Evolutionary conservation across 164 flowering plant genomes (phyloP), one percentile per base, ranked within the genome.

Genomic region (Cinnamomum micranthum): DNA sequence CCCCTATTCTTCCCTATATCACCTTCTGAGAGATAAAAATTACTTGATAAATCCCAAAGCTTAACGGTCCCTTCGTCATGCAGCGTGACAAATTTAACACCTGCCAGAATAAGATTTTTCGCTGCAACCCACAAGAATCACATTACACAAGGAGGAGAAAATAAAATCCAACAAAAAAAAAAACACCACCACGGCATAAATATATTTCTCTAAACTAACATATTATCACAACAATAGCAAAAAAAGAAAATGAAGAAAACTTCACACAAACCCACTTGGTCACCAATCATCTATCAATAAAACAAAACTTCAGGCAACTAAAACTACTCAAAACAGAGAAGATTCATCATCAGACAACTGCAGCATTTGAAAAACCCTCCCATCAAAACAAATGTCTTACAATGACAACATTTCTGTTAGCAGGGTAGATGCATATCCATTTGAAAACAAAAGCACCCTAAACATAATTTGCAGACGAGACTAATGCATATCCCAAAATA

Each of bases 51-150:
- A 79, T 93, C 96, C 96, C 97, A 93, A 75, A 93, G 69, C 73
- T 91, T 92, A 72, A 93, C 96, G 0, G 51, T 67, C 22, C 89
- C 90, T 80, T 90, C 94, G 76, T 93, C 97, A 74, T 93, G 97
- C 85, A 93, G 80, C 20, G 94, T 87, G 72, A 93, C 94, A 65
- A 94, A 93, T 80, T 91, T 93, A 50, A 93, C 96, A 75, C 97
- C 97, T 67, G 97, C 94, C 74, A 93, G 94, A 82, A 93, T 76
- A 50, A 93, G 89, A 68, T 93, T 93, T 80, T 93, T 93, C 15
- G 97, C 96, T 93, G 92, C 85, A 86, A 70, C 25, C 28, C 73
- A 58, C 33, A 82, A 69, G 17, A 63, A 22, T 5, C 67, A 13
- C 28, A 64, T 64, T 64, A 25, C 15, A 13, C 28, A 17, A 64